Percentiles rank a stretch among this genome's conserved stretches.
Conservation (phyloP, 441 rosid species). For the Eutrema salsugineum region DNA sequence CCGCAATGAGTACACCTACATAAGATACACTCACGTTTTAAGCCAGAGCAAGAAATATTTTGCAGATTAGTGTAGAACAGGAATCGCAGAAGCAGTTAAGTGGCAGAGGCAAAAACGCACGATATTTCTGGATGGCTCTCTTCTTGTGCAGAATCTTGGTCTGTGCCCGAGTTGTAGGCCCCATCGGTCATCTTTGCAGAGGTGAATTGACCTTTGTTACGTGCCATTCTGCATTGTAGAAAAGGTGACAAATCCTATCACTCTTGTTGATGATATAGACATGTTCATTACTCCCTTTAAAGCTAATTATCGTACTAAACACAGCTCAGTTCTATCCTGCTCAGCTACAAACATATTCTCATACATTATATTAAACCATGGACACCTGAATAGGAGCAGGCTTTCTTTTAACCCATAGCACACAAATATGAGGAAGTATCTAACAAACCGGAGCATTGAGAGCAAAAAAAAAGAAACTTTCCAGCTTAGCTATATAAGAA, state of each 20-base stretch:
- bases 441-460: neutral
- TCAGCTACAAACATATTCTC: slow-evolving; percentile 1
- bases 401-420: neutral
- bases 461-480: neutral
- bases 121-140: slow-evolving; percentile 58
- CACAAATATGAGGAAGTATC: neutral
- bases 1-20: slow-evolving; percentile 90
- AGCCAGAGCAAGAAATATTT: neutral
- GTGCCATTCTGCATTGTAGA: slow-evolving; percentile 67
- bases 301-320: neutral
- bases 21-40: neutral
- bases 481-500: slow-evolving; percentile 1
- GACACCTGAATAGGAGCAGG: neutral
- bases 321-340: neutral
- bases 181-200: slow-evolving; percentile 84
- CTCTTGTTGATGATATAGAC: neutral
- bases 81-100: slow-evolving; percentile 6
- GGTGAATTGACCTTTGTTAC: slow-evolving; percentile 93
- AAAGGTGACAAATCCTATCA: neutral
- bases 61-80: neutral
- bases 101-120: slow-evolving; percentile 43
- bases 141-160: slow-evolving; percentile 71
- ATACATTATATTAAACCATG: neutral
- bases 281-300: neutral
- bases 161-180: slow-evolving; percentile 47